Conservation (phyloP, 305 asterid genomes). For the Solanum hybrid region DNA sequence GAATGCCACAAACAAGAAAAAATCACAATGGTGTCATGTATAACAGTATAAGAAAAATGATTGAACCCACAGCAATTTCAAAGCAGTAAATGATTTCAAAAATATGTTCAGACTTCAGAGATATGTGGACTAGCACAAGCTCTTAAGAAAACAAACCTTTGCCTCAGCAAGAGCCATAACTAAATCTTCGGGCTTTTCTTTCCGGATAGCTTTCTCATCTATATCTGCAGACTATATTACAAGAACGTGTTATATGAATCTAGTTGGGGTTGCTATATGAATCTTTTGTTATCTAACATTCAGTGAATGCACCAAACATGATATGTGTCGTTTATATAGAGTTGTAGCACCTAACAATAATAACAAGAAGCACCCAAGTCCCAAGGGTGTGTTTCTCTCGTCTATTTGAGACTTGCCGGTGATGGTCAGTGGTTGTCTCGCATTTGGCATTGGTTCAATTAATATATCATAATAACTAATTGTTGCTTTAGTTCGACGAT, state of each 20-base stretch:
- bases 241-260: not conserved
- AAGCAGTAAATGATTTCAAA: not conserved
- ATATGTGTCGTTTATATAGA: not conserved
- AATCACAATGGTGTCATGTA: not conserved
- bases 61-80: not conserved
- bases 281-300: not conserved
- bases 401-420: not conserved
- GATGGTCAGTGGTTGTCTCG: not conserved
- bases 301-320: not conserved
- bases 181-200: conserved; percentile 84
- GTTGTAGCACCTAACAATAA: not conserved
- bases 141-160: conserved; percentile 36
- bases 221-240: conserved; percentile 73
- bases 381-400: not conserved
- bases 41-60: not conserved
- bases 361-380: not conserved
- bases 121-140: not conserved
- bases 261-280: not conserved
- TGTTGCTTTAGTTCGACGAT: not conserved
- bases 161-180: conserved; percentile 91
- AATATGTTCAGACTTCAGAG: not conserved
- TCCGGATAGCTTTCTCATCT: conserved; percentile 83
- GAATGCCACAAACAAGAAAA: not conserved
- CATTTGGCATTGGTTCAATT: not conserved
- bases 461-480: not conserved